Base-by-base conservation (phyloP, 345 rosid genomes). In the Bruguiera parviflora region DNA sequence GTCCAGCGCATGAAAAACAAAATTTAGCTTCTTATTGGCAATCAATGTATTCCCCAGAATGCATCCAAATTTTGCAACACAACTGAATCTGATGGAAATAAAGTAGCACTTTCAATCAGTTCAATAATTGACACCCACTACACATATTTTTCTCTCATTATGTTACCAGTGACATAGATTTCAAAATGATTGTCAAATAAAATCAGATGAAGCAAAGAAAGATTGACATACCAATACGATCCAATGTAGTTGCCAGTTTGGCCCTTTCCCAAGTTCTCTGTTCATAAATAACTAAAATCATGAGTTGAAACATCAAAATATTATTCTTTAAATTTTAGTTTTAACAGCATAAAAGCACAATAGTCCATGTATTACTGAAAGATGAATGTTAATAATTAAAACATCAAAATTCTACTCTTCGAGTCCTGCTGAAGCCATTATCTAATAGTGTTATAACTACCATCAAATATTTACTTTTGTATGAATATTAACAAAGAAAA, bases 241-340 rank as follows among this genome's bases (percentile, higher is more conserved):
- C 97, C 79, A 96, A 82, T n/a, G 91, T 85, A 58, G 87, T 68
- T 46, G 99, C 98, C 73, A 96, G 67, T 67, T 84, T 96, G 39
- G 98, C 89, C 81, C 91, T 89, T 82, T 95, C 98, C 98, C 99
- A 92, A 33, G 98, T 92, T 79, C 99, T 92, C 99, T 92, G 88
- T 70, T 65, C 18, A 39, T 58, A 3, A 75, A 55, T 67, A 79
- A 69, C 25, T 2, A 78, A 64, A 71, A 57, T 21, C 37, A 65
- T 72, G 35, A 73, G 71, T 56, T 46, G 52, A 65, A 63, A 1
- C 32, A 37, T 20, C 20, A 39, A 53, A 47, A 35, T 10, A 55
- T 9, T 21, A 13, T 55, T 8, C 13, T 55, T 25, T 39, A 10
- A 21, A 46, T 8, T 65, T 11, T 39, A 21, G 21, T 13, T 51